Evolutionary conservation across 2,329 filamentous ascomycete genomes (phyloP).

Genomic region (Tolypocladium inflatum): DNA sequence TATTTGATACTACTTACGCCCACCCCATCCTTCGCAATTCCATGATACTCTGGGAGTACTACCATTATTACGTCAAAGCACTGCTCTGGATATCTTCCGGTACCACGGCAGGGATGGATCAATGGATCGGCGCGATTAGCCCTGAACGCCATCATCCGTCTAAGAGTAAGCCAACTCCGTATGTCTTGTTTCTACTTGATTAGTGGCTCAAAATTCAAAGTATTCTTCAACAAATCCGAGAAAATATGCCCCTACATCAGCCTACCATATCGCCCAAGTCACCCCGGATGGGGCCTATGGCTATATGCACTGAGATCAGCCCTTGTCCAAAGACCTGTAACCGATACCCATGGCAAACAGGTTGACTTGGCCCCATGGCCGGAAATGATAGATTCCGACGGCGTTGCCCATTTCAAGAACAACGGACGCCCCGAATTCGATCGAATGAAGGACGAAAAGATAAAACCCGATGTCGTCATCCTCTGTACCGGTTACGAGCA

Average conservation of each 20-base stretch:
- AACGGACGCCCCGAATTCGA: slow-evolving; percentile 20
- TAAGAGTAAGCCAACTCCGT: slow-evolving; percentile 8
- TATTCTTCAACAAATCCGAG: slow-evolving; percentile 30
- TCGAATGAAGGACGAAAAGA: slow-evolving; percentile 14
- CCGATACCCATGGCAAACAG: slow-evolving; percentile 20
- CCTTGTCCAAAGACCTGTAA: slow-evolving; percentile 23
- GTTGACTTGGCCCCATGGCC: slow-evolving; percentile 36
- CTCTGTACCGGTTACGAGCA: slow-evolving; percentile 35
- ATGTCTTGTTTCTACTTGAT: background rate
- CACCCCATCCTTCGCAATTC: slow-evolving; percentile 28
- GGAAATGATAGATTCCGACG: slow-evolving; percentile 18
- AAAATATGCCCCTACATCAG: slow-evolving; percentile 27
- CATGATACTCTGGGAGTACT: slow-evolving; percentile 29
- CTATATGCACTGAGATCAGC: slow-evolving; percentile 18
- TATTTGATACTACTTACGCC: slow-evolving; percentile 37
- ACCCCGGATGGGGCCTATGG: slow-evolving; percentile 10
- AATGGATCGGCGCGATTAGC: slow-evolving; percentile 29
- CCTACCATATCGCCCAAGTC: slow-evolving; percentile 16
- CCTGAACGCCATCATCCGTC: slow-evolving; percentile 18
- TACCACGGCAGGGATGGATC: slow-evolving; percentile 27
- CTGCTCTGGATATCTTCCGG: slow-evolving; percentile 23
- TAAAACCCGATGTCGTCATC: slow-evolving; percentile 31
- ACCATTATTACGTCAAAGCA: slow-evolving; percentile 28
- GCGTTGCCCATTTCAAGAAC: slow-evolving; percentile 23
- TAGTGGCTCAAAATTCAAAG: slow-evolving; percentile 8